Percentiles rank a stretch among this genome's conserved stretches.
These are phyloP conservation scores for Solanum lycopersicoides DNA, from an alignment of 257 asterid species.

Conservation along the genomic window DNA sequence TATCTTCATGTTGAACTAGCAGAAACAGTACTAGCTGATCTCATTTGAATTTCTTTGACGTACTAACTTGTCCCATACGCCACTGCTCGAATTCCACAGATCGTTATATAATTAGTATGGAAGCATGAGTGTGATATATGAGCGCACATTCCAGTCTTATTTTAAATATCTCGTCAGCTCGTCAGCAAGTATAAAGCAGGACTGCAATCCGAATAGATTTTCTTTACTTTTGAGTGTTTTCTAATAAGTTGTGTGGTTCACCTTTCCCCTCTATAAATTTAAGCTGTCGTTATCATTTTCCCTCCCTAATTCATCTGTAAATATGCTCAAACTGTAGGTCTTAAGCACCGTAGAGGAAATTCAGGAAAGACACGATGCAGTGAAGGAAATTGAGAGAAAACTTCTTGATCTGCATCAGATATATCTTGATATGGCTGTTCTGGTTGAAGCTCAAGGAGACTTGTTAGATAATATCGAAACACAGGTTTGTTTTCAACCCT, in stretches of 20 bases:
- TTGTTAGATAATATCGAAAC: conserved; percentile 74
- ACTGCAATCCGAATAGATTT: background rate
- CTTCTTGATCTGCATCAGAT: conserved; percentile 86
- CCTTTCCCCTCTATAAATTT: background rate
- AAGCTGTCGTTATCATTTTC: background rate
- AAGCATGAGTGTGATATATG: background rate
- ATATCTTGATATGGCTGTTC: conserved; percentile 80
- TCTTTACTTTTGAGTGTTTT: background rate
- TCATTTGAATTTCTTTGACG: background rate
- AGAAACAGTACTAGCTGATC: background rate
- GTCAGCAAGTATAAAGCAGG: background rate
- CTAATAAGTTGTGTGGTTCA: background rate
- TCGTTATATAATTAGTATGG: background rate
- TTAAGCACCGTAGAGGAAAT: conserved; percentile 68
- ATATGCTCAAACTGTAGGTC: conserved; percentile 26
- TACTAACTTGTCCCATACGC: background rate
- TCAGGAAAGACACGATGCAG: conserved; percentile 89
- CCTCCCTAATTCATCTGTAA: background rate
- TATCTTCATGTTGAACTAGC: background rate
- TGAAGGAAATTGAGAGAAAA: conserved; percentile 75
- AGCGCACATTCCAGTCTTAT: background rate
- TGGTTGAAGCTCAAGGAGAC: conserved; percentile 83
- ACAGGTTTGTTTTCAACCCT: conserved; percentile 39
- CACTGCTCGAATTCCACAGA: background rate
- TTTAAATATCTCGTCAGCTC: background rate